These are phyloP conservation scores for Hanseniaspora valbyensis DNA, from an alignment of 805 yeast species.

Conservation along the genomic window DNA sequence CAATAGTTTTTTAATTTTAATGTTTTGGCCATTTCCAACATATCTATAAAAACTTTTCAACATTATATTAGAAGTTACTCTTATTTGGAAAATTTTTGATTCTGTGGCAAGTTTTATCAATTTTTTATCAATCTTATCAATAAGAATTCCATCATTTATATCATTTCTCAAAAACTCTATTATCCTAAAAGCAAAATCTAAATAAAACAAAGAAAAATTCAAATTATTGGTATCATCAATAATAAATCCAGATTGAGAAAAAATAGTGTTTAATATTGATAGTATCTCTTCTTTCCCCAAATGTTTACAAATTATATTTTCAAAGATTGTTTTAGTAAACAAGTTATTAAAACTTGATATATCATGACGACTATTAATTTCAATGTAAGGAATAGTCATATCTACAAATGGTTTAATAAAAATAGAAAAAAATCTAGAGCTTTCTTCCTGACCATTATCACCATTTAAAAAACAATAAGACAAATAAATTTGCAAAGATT, in stretches of 20 bases:
- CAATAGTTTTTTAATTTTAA: conserved; percentile 29
- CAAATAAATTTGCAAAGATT: conserved; percentile 13
- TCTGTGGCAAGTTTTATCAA: conserved; percentile 31
- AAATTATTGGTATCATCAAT: conserved; percentile 13
- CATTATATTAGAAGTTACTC: conserved; percentile 34
- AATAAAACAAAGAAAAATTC: conserved; percentile 16
- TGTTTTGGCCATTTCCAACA: conserved; percentile 10
- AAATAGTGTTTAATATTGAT: conserved; percentile 23
- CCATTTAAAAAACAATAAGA: conserved; percentile 2
- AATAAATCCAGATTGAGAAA: conserved; percentile 14
- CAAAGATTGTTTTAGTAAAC: conserved; percentile 22
- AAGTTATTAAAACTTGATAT: conserved; percentile 31
- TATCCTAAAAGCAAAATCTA: conserved; percentile 21
- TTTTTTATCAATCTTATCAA: conserved; percentile 27
- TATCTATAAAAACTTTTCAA: conserved; percentile 27
- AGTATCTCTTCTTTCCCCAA: conserved; percentile 14
- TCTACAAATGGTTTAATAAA: conserved; percentile 13
- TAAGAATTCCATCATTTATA: conserved; percentile 24
- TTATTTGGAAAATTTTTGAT: conserved; percentile 32
- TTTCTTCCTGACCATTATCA: conserved; percentile 19
- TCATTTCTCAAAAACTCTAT: conserved; percentile 25
- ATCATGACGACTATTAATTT: conserved; percentile 26
- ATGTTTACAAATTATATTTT: conserved; percentile 14
- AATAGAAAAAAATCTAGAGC: conserved; percentile 14
- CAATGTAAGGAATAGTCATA: conserved; percentile 13